phyloP scores from a whole-genome alignment of 2,329 filamentous ascomycete genomes.

The Monilinia polystroma region DNA sequence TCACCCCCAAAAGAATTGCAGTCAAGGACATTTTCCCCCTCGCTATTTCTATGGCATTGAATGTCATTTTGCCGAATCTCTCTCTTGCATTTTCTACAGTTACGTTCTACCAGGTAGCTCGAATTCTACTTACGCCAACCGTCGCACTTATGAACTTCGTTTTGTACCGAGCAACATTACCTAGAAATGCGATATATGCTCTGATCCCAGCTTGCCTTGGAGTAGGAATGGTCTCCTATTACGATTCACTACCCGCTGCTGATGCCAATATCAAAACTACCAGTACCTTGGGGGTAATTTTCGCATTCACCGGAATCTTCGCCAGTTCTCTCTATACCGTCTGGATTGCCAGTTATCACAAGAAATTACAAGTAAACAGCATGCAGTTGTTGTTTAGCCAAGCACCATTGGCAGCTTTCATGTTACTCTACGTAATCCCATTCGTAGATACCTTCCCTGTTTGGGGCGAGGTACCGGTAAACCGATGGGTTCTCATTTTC shows the following conservation, averaged over 20 bases:
- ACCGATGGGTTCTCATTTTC: slow-evolving; percentile 57
- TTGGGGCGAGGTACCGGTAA: slow-evolving; percentile 51
- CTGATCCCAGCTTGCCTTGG: slow-evolving; percentile 62
- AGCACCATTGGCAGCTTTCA: slow-evolving; percentile 59
- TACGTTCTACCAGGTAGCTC: slow-evolving; percentile 68
- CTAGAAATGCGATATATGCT: slow-evolving; percentile 50
- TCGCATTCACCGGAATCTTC: slow-evolving; percentile 62
- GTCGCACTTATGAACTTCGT: slow-evolving; percentile 65
- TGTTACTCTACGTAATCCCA: slow-evolving; percentile 65
- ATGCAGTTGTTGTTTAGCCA: slow-evolving; percentile 71
- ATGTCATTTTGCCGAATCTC: slow-evolving; percentile 67
- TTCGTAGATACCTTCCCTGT: slow-evolving; percentile 63
- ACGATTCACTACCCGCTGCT: slow-evolving; percentile 56
- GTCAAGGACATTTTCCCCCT: slow-evolving; percentile 60
- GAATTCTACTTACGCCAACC: slow-evolving; percentile 64
- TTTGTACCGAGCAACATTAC: slow-evolving; percentile 57
- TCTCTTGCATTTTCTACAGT: slow-evolving; percentile 66
- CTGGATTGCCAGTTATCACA: slow-evolving; percentile 65
- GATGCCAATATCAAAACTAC: slow-evolving; percentile 55
- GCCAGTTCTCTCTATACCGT: slow-evolving; percentile 68
- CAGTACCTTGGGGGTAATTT: slow-evolving; percentile 58
- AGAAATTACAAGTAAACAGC: slow-evolving; percentile 63
- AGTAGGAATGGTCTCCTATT: slow-evolving; percentile 66
- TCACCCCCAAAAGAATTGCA: slow-evolving; percentile 55
- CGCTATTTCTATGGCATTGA: slow-evolving; percentile 65